Conservation (phyloP, 306 rosid genomes). For the Vigna angularis region DNA sequence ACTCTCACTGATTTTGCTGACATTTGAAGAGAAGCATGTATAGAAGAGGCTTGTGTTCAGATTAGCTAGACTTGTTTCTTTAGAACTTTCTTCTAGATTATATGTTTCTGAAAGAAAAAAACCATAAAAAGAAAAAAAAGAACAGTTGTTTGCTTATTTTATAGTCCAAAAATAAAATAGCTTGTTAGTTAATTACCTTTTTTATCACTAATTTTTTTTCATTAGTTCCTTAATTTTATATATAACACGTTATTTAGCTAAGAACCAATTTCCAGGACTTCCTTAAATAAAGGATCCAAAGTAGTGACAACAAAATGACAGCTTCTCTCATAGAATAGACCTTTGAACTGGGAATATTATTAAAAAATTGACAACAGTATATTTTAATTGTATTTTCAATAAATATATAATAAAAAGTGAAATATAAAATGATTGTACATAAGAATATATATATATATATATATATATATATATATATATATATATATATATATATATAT, state of each 20-base stretch:
- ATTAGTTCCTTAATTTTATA: not conserved
- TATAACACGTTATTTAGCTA: not conserved
- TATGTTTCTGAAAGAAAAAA: not conserved
- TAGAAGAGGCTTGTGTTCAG: slow-evolving; percentile 41
- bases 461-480: too few relatives aligned
- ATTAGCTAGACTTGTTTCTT: slow-evolving; percentile 32
- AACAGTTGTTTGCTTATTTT: slow-evolving; percentile 23
- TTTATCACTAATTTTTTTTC: not conserved
- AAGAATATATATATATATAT: too few relatives aligned
- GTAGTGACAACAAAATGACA: slow-evolving; percentile 36
- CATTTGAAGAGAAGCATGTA: slow-evolving; percentile 46
- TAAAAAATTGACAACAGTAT: not conserved
- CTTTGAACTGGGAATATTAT: not conserved
- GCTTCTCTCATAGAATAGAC: not conserved
- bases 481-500: too few relatives aligned
- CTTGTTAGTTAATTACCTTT: not conserved
- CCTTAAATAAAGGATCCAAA: slow-evolving; percentile 28
- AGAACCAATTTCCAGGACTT: slow-evolving; percentile 22
- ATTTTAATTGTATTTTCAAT: too few relatives aligned
- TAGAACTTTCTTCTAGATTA: slow-evolving; percentile 7
- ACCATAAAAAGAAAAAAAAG: not conserved
- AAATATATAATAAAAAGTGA: not conserved
- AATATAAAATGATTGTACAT: too few relatives aligned
- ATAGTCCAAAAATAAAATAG: slow-evolving; percentile 3
- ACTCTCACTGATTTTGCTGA: slow-evolving; percentile 34